Conservation (phyloP, 2,329 filamentous ascomycete genomes). For the Trichophyton schoenleinii region DNA sequence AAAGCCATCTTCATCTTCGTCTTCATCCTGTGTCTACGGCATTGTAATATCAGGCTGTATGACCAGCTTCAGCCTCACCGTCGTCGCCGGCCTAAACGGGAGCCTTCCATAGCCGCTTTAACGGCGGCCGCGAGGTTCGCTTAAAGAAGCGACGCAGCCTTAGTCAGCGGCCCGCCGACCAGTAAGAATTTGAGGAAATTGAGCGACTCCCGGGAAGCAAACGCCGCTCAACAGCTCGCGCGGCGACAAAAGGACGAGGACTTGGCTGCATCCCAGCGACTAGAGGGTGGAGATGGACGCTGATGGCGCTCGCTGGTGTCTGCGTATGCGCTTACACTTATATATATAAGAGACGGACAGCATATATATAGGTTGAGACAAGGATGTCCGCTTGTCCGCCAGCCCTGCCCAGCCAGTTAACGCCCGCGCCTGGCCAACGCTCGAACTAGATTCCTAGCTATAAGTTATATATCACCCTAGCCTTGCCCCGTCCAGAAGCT, state of each 20-base stretch:
- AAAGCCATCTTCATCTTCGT: too few species aligned
- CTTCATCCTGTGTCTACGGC: too few species aligned
- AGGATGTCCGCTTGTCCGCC: too few species aligned
- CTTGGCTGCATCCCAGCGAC: not conserved
- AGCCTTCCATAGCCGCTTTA: not conserved
- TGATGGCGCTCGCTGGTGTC: not conserved
- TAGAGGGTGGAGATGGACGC: not conserved
- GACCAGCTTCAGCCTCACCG: not conserved
- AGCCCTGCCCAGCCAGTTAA: too few species aligned
- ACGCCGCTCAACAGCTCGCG: not conserved
- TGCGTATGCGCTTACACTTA: not conserved
- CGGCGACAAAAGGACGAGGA: not conserved
- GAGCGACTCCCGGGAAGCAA: not conserved
- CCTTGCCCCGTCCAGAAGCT: too few species aligned
- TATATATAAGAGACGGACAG: too few species aligned
- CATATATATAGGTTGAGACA: too few species aligned
- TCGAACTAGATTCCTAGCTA: too few species aligned
- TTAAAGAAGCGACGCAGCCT: not conserved
- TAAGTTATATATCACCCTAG: too few species aligned
- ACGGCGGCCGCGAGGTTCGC: not conserved
- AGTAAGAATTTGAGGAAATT: constrained; percentile 7
- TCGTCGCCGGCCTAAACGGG: not conserved
- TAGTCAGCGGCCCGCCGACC: not conserved
- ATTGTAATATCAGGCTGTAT: too few species aligned
- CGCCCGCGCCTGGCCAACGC: too few species aligned